Conservation (phyloP, 2,329 filamentous ascomycete species). For the Plectosphaerella plurivora region DNA sequence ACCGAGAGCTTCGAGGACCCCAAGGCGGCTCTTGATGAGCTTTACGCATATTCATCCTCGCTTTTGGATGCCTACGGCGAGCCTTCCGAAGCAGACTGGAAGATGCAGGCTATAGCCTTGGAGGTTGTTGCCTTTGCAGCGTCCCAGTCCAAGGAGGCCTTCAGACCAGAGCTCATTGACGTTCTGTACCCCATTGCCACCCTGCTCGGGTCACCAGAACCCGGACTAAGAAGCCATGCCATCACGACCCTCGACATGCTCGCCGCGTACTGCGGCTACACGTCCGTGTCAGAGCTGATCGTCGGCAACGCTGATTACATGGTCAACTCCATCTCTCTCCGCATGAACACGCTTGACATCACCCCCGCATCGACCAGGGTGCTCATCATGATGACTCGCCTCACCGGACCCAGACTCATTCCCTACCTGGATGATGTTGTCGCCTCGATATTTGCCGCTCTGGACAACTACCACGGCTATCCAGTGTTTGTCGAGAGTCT, state of each 20-base stretch:
- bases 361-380: constrained; percentile 89
- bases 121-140: constrained; percentile 78
- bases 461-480: constrained; percentile 97
- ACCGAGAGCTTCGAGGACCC: constrained; percentile 31
- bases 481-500: constrained; percentile 77
- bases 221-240: constrained; percentile 71
- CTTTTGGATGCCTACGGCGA: constrained; percentile 53
- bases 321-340: constrained; percentile 84
- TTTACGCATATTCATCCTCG: constrained; percentile 66
- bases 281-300: constrained; percentile 70
- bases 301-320: constrained; percentile 94
- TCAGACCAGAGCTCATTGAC: constrained; percentile 83
- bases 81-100: constrained; percentile 56
- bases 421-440: constrained; percentile 91
- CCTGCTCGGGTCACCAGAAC: constrained; percentile 70
- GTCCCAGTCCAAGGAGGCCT: constrained; percentile 58
- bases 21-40: constrained; percentile 51
- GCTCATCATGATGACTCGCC: constrained; percentile 85
- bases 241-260: constrained; percentile 78
- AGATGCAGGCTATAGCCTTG: constrained; percentile 71
- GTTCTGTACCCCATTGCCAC: constrained; percentile 87
- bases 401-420: constrained; percentile 76
- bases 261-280: constrained; percentile 71
- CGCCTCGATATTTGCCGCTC: constrained; percentile 81
- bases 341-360: constrained; percentile 87